Base-by-base conservation (phyloP, 2,329 filamentous ascomycete species). In the Colletotrichum zoysiae region DNA sequence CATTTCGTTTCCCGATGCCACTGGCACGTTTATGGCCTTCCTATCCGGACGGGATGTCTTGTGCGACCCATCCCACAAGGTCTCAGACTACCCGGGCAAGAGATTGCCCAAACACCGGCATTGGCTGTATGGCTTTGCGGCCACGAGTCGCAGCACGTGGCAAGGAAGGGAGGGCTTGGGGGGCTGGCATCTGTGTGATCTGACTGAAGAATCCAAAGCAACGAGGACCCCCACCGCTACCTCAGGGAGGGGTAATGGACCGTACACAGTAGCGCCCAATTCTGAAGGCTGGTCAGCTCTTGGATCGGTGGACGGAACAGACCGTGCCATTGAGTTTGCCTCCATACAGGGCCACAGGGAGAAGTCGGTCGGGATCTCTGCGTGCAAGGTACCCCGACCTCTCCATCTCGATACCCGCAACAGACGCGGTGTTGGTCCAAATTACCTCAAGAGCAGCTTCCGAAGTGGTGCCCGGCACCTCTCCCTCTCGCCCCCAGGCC, bases 111-210 rank as follows among this genome's bases (percentile, higher is more conserved):
- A 59, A 55, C 51, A 23, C 58, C 23, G 46, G 65, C 46, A 42
- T 48, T 51, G 30, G 23, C 58, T 44, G 4, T 65, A 38, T 30
- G 51, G 58, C 55, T 69, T 59, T 60, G 38, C 30, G 11, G 6
- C 50, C 35, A 48, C 46, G 30, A 64, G 46, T 59, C 33, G 20
- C 55, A 51, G 53, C 70, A 71, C 70, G 70, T 71, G 70, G 65
- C 65, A 70, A 65, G 65, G 65, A 64, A 69, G 65, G 69, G 65
- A 69, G 65, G 69, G 65, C 70, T 55, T 71, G 59, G 48, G 50
- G 59, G 65, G 30, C 55, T 55, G 62, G 40, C 58, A 30, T 30
- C 30, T 30, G 30, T 30, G 30, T 30, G 30, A 30, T 67, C 42
- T 53, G 35, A 57, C 57, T 67, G 68, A 71, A 71, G 65, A 71